Evolutionary conservation across 2,329 filamentous ascomycete genomes (phyloP).

Genomic region (Penicillium griseofulvum): DNA sequence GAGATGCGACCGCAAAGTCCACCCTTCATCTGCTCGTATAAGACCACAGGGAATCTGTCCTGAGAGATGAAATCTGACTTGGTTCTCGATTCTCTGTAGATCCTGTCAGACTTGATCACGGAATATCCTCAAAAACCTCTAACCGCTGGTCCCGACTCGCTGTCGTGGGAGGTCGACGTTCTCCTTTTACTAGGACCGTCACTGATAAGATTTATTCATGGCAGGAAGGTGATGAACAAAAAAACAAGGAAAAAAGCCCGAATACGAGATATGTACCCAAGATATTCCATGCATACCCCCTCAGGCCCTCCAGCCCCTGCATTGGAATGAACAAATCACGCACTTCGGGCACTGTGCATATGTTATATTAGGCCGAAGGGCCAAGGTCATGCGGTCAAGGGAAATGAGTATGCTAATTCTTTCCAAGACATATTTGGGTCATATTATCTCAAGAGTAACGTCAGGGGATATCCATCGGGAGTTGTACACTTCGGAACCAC

Average conservation of each 20-base stretch:
- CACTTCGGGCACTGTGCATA: neutral
- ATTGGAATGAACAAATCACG: neutral
- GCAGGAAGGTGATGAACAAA: neutral
- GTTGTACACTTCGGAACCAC: neutral
- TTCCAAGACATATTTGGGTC: neutral
- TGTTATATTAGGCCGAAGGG: neutral
- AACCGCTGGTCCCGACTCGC: neutral
- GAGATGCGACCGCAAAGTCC: constrained; percentile 17
- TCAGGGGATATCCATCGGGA: neutral
- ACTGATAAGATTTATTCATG: neutral
- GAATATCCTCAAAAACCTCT: neutral
- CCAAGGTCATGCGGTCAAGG: neutral
- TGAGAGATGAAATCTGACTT: neutral
- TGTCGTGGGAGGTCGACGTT: neutral
- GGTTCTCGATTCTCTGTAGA: neutral
- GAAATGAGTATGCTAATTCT: too few relatives aligned
- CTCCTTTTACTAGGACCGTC: neutral
- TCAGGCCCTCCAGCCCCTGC: neutral
- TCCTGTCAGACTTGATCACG: neutral
- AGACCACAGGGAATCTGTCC: neutral
- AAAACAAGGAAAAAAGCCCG: neutral
- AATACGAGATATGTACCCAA: neutral
- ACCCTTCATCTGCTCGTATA: neutral
- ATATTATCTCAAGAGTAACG: neutral
- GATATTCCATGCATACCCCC: neutral